Percentiles rank a stretch among this genome's conserved stretches.
phyloP scores from a whole-genome alignment of 225 moss, liverwort and hornwort species.

The Sphagnum tenellum region DNA sequence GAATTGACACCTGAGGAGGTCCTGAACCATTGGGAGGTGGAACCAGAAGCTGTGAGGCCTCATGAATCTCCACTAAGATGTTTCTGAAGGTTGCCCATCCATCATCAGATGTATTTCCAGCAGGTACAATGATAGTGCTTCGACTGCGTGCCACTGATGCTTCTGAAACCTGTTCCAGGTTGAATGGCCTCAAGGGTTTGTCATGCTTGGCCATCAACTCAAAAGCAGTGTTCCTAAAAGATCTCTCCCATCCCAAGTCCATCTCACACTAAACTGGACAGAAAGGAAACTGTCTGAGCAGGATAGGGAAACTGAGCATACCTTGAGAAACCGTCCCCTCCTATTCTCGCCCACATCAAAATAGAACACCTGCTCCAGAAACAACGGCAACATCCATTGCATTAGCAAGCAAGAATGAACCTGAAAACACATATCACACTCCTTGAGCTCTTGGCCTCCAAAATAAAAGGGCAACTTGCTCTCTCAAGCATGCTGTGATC shows the following conservation, averaged over 20 bases:
- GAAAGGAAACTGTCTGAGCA: too few relatives aligned
- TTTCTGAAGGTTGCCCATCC: conserved; percentile 55
- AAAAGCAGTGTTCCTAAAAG: too few relatives aligned
- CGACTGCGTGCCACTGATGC: conserved; percentile 62
- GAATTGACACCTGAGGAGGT: conserved; percentile 30
- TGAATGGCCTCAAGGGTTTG: background rate
- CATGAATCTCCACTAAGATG: conserved; percentile 51
- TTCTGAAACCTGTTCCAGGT: conserved; percentile 33
- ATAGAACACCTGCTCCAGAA: conserved; percentile 39
- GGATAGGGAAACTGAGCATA: conserved; percentile 3
- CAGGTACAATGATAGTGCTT: conserved; percentile 60
- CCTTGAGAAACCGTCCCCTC: conserved; percentile 58
- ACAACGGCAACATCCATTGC: too few relatives aligned
- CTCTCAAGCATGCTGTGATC: too few relatives aligned
- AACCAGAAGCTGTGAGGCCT: conserved; percentile 33
- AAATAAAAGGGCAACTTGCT: too few relatives aligned
- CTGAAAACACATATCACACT: too few relatives aligned
- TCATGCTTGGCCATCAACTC: background rate
- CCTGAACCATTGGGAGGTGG: conserved; percentile 30
- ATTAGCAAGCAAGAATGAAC: too few relatives aligned
- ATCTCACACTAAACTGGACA: too few relatives aligned
- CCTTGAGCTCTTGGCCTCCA: too few relatives aligned
- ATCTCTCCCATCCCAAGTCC: too few relatives aligned
- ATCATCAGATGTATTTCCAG: conserved; percentile 43
- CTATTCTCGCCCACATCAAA: conserved; percentile 54